Conservation (phyloP, 2,329 filamentous ascomycete species). For the Aspergillus felis region DNA sequence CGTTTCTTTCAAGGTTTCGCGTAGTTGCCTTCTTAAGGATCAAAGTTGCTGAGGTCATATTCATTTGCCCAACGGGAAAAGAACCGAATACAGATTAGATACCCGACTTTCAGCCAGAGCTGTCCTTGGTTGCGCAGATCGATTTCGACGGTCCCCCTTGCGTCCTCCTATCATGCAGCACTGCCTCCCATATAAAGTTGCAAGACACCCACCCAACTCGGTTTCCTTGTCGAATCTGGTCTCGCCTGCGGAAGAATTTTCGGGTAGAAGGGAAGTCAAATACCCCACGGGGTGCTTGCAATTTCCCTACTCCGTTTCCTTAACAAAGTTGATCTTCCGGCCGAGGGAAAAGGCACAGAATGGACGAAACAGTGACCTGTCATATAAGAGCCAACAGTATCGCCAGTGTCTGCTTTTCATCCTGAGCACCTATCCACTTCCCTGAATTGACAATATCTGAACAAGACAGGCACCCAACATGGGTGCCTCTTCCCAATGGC, state of each 20-base stretch:
- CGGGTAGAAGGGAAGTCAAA: background rate
- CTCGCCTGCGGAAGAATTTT: background rate
- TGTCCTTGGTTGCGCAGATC: background rate
- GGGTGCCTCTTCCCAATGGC: constrained; percentile 10
- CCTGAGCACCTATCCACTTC: background rate
- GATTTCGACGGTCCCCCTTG: background rate
- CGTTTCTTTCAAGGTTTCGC: no score
- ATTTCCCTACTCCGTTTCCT: no score
- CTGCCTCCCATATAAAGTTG: background rate
- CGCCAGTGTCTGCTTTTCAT: background rate
- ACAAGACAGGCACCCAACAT: background rate
- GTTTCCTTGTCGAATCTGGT: background rate
- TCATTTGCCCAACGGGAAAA: no score
- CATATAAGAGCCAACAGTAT: background rate
- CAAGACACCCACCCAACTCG: background rate
- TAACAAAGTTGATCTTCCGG: background rate
- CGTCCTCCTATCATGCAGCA: background rate
- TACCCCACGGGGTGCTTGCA: background rate
- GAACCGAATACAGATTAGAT: background rate
- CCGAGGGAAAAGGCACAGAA: background rate
- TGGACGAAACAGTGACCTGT: background rate
- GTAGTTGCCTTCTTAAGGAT: no score
- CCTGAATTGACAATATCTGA: background rate
- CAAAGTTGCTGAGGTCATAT: no score
- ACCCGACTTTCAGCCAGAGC: background rate